Evolutionary conservation across 768 basidiomycete genomes (phyloP).

Genomic region (Auricularia auricula-judae): DNA sequence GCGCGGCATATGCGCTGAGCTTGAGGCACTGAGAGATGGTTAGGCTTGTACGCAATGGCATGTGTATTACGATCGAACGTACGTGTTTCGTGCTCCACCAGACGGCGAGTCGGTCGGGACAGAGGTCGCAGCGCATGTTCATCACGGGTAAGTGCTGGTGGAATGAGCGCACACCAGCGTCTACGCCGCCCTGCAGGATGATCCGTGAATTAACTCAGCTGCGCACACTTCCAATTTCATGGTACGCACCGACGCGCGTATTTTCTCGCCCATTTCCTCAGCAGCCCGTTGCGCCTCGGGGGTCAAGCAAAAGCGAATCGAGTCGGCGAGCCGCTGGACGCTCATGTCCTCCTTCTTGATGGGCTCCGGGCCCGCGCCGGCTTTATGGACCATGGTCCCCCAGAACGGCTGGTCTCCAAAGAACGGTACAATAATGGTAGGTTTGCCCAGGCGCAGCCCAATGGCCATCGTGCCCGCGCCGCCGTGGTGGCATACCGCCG

Average conservation of each 20-base stretch:
- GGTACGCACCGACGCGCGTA: constrained; percentile 33
- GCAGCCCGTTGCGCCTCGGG: constrained; percentile 39
- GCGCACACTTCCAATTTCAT: background rate
- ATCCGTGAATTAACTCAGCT: background rate
- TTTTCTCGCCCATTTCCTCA: constrained; percentile 35
- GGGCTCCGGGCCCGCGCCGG: constrained; percentile 51
- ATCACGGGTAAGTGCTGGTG: constrained; percentile 48
- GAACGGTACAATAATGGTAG: constrained; percentile 53
- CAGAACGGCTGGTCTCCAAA: constrained; percentile 57
- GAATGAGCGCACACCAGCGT: constrained; percentile 40
- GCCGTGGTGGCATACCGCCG: constrained; percentile 53
- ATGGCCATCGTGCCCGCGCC: constrained; percentile 60
- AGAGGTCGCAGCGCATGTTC: constrained; percentile 55
- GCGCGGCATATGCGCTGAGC: constrained; percentile 44
- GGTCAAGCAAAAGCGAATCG: constrained; percentile 37
- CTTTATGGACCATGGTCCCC: constrained; percentile 47
- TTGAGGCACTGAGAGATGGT: constrained; percentile 29
- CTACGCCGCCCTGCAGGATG: constrained; percentile 32
- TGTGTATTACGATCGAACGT: constrained; percentile 3
- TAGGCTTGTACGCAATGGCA: background rate
- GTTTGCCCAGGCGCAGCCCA: constrained; percentile 45
- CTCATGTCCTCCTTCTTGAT: constrained; percentile 44
- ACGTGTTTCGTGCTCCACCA: constrained; percentile 50
- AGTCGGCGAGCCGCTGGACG: constrained; percentile 39
- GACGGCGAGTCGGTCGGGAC: constrained; percentile 36